Base-by-base conservation (phyloP, 2,329 filamentous ascomycete species). In the Xylariaceae sp. region DNA sequence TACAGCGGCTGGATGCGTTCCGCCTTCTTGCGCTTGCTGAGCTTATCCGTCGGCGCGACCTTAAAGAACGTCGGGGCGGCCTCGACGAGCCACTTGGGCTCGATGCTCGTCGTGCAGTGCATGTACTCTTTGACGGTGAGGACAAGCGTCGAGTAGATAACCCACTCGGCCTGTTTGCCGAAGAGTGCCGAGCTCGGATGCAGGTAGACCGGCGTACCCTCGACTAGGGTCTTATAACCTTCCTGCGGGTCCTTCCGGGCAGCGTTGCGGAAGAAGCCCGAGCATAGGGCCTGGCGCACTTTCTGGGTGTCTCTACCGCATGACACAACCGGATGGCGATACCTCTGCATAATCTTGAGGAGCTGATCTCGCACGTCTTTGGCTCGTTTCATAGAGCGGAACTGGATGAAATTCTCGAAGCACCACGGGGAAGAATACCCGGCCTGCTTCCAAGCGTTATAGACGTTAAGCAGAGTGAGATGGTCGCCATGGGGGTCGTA, bases 41-140 rank as follows among this genome's bases (percentile, higher is more conserved):
- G 76, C 53, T 86, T 82, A 71, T 97, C 92, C 31, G 89, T 94
- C 0, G 91, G 87, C 16, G 95, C 94, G 4, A 98, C 92, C 82
- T 96, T 96, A 86, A 98, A 99, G 79, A 98, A 99, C 0, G 92
- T 97, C 8, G 96, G 95, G n/a, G 96, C 95, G 11, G 93, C 94
- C 69, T 97, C 93, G 1, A 98, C 92, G 19, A 99, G 83, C 87
- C 87, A 89, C 70, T 96, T 96, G 7, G 95, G 94, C 76, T 99
- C 95, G 68, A 99, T 98, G 3, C 85, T 85, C 3, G 92, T 96
- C 12, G 92, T 95, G 71, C 86, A 91, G 70, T 96, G 93, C 95
- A 99, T 98, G 75, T 98, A 99, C 77, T 99, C 95, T 78, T 96
- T 94, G 21, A 90, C 96, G 21, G 95, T 99, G 67, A 98, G 82